Percentiles rank a stretch among this genome's conserved stretches.
Evolutionary conservation across 139 green algal species (phyloP).

Genomic region (Coelastrella sp.): DNA sequence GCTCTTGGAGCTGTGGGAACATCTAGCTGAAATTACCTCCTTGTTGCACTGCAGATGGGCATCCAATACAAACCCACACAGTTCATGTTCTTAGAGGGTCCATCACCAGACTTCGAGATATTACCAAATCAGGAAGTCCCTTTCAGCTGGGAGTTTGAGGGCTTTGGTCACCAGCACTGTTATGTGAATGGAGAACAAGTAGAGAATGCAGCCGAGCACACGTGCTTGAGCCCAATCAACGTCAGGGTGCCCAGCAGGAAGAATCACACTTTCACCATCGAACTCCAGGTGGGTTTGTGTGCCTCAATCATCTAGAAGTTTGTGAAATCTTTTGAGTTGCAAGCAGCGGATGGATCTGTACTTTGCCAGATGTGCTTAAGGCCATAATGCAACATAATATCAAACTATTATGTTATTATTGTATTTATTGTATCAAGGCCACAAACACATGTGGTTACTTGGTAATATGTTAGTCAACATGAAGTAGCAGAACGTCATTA

Average conservation of each 20-base stretch:
- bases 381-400: too few species aligned
- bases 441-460: too few species aligned
- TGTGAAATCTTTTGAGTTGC: too few species aligned
- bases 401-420: too few species aligned
- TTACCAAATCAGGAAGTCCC: not conserved
- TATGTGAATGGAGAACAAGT: conserved; percentile 16
- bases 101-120: not conserved
- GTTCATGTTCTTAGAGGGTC: conserved; percentile 10
- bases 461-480: too few species aligned
- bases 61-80: not conserved
- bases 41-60: conserved; percentile 20
- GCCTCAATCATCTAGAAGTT: too few species aligned
- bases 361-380: too few species aligned
- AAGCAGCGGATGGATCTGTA: too few species aligned
- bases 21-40: too few species aligned
- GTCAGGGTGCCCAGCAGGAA: conserved; percentile 8
- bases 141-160: conserved; percentile 49
- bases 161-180: conserved; percentile 42
- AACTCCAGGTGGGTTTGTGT: conserved; percentile 15
- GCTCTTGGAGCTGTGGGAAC: too few species aligned
- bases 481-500: too few species aligned
- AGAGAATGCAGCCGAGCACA: conserved; percentile 3
- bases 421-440: too few species aligned
- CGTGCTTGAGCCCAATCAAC: conserved; percentile 21
- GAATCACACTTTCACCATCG: conserved; percentile 41